Evolutionary conservation across 768 basidiomycete species (phyloP), one percentile per base, ranked within the genome.

Genomic region (Basidioascus undulatus): DNA sequence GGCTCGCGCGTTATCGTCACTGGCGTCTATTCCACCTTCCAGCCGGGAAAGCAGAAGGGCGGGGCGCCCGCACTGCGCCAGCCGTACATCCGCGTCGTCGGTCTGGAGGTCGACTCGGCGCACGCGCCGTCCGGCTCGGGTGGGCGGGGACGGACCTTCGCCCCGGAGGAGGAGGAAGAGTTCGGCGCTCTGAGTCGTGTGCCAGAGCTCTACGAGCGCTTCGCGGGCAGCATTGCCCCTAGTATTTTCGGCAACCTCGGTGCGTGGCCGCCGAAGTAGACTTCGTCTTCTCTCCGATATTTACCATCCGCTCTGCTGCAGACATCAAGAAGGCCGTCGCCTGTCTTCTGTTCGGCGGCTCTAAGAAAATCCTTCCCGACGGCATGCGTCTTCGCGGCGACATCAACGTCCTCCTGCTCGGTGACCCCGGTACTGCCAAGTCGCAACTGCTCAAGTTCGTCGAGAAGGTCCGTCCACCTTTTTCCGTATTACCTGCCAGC

Each of bases 311-410:
- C 7, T 15, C 12, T 46, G 27, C 24, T 27, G 20, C 44, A 89
- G 92, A 98, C 56, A 96, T 96, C 52, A 98, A 96, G 62, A 98
- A 94, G 49, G 83, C 92, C 5, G 84, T 98, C 37, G 71, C 80
- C 0, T 96, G 89, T 57, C 63, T 98, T n/a, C 63, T 98, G 6
- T 84, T 96, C 50, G 92, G 92, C 23, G 92, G 92, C 6, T 87
- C 86, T 16, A 96, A 86, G 63, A 98, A 98, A 59, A 65, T 92
- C 37, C 61, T 98, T 5, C 92, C 92, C 7, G 92, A 98, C 55
- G 87, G 92, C 8, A 87, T 94, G 82, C 69, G 92, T 25, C 60
- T 98, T 32, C 69, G 92, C 55, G 92, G 92, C 10, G 92, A 98
- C 55, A 96, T 98, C 56, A 98, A 98, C 55, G 92, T 98, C 16